phyloP scores from a whole-genome alignment of 805 yeast species.

The Debaryomyces hansenii region DNA sequence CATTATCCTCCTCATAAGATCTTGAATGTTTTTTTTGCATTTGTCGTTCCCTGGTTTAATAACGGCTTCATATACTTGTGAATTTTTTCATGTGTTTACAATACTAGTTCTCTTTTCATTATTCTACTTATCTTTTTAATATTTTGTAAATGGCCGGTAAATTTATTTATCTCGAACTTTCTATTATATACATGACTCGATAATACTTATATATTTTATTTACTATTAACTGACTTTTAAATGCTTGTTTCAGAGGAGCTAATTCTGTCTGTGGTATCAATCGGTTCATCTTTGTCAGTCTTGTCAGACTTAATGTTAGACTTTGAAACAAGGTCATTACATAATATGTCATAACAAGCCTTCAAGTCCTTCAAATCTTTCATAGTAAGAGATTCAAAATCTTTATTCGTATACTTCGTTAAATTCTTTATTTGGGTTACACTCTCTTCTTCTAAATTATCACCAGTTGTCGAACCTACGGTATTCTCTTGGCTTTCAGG shows the following conservation, averaged over 20 bases:
- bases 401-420: constrained; percentile 31
- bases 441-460: background rate
- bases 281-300: background rate
- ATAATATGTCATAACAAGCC: constrained; percentile 37
- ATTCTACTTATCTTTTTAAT: too few species aligned
- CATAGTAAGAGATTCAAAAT: constrained; percentile 36
- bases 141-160: too few species aligned
- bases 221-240: background rate
- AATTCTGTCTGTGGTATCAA: background rate
- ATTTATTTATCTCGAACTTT: background rate
- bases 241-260: background rate
- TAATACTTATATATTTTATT: background rate
- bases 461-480: too few species aligned
- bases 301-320: background rate
- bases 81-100: background rate
- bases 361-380: constrained; percentile 35
- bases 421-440: constrained; percentile 23
- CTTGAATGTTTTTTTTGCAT: constrained; percentile 7
- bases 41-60: background rate
- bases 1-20: constrained; percentile 7
- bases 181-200: background rate
- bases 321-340: constrained; percentile 15
- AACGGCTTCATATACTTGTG: background rate
- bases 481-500: background rate
- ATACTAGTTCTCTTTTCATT: background rate